These are phyloP conservation scores for Beauveria sp. DNA, from an alignment of 2,329 filamentous ascomycete species.

Conservation along the genomic window DNA sequence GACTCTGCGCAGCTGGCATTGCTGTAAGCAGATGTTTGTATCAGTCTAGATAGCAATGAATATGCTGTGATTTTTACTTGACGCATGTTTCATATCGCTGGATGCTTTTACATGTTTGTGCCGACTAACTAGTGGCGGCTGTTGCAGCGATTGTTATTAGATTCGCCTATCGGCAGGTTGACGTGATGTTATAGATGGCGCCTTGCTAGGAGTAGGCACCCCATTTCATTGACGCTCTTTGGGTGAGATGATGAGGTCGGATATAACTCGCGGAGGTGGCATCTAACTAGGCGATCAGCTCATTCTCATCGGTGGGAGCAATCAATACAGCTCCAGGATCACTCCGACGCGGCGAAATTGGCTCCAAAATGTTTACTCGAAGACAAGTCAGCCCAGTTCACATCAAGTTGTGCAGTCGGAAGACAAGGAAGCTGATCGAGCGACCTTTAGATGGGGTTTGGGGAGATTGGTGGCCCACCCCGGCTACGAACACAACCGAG, in stretches of 20 bases:
- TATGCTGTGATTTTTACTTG: not conserved
- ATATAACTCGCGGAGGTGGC: no score
- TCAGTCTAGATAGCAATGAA: constrained; percentile 11
- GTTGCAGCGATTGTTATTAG: not conserved
- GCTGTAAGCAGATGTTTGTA: constrained; percentile 4
- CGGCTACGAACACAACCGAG: not conserved
- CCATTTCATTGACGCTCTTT: no score
- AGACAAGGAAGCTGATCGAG: not conserved
- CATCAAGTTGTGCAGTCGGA: not conserved
- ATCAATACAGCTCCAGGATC: no score
- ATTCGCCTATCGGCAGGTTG: not conserved
- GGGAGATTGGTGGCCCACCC: not conserved
- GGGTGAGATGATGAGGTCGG: not conserved
- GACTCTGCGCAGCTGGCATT: not conserved
- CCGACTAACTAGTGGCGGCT: no score
- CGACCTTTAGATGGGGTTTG: not conserved
- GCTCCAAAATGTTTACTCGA: no score
- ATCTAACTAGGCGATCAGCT: no score
- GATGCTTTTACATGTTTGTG: no score
- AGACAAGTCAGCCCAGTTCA: no score
- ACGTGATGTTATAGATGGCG: not conserved
- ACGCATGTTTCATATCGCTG: not conserved
- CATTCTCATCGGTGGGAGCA: no score
- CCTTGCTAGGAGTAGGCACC: not conserved
- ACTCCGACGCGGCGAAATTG: no score